Evolutionary conservation across 2,329 filamentous ascomycete genomes (phyloP), one percentile per base, ranked within the genome.

Genomic region (Aspergillus quadricinctus): DNA sequence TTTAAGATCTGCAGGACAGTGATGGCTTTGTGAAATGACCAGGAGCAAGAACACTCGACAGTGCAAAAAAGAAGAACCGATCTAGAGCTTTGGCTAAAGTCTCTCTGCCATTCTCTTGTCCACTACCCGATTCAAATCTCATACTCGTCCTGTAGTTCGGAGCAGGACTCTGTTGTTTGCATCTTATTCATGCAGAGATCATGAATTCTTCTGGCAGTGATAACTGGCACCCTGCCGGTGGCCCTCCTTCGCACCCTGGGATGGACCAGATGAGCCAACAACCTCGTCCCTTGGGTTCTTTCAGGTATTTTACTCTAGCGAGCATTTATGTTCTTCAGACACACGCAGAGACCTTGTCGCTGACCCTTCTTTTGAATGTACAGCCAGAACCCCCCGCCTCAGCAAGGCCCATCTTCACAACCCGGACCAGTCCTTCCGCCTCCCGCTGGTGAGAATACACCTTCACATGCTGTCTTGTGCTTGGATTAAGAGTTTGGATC

Each of bases 121-220:
- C 25, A 48, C 50, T 28, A 6, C 31, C n/a, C 45, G 11, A 19
- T 56, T 25, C 8, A 27, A 19, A 28, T 21, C 19, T 19, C 21
- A 25, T 29, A 40, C 21, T 28, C 23, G 28, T 31, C 27, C 41
- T 10, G 21, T 54, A 53, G 45, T 52, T 43, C 25, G 41, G 11
- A 48, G 29, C 21, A 40, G 46, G 31, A 27, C 35, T 53, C 37
- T 54, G 58, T 43, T 56, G 21, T 51, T 54, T 48, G 43, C 27
- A 46, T 51, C 14, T 40, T 40, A 48, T 66, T 65, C 56, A 68
- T 66, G 65, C 56, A 54, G 51, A 61, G 56, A 70, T 56, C 58
- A 77, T 77, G 74, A 77, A 77, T 62, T 67, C 68, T 49, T 66
- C 74, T 63, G 74, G 72, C 59, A 75, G 72, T 62, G 74, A 76